Base-by-base conservation (phyloP, 1,284 basidiomycete genomes). In the Cryptococcus sp. region DNA sequence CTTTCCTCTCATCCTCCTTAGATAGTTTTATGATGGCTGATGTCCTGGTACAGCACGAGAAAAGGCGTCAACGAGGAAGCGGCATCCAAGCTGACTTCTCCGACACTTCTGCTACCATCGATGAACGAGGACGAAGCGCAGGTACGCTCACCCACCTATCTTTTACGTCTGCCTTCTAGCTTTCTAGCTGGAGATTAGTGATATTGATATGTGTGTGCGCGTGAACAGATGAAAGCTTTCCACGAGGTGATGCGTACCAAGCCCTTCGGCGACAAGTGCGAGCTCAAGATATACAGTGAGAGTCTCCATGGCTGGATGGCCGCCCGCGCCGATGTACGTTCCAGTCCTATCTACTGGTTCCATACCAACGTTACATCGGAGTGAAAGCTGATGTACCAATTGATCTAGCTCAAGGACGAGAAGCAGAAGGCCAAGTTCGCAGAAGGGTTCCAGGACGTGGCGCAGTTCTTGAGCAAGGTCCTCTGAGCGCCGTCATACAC, bases 31-130 rank as follows among this genome's bases (percentile, higher is more conserved):
- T 22, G 42, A 6, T 45, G 11, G n/a, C 42, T 45, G 42, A 22
- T 45, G 15, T n/a, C 3, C 4, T n/a, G 42, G 22, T 22, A n/a
- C 42, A n/a, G 42, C 13, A 45, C n/a, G 1, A 45, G 22, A 45
- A 22, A 19, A n/a, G 42, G 42, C 42, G 23, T 48, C 27, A 60
- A 65, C 45, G 52, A 62, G 13, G 63, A 70, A 20, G 72, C 75
- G 50, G 70, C 71, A 3, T 62, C 65, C 15, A 55, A 58, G 17
- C 51, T 77, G n/a, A 66, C 65, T 3, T 70, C 75, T 15, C 77
- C 77, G 17, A 64, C 71, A 4, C 75, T 70, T 27, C 68, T 68
- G 59, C 72, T 71, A 64, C 76, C 77, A 0, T 71, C 71, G 5
- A 65, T 64, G 59, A 71, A 77, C 59, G 77, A 79, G 62, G 67